Evolutionary conservation across 2,329 filamentous ascomycete genomes (phyloP).

Genomic region (Phoma herbarum): DNA sequence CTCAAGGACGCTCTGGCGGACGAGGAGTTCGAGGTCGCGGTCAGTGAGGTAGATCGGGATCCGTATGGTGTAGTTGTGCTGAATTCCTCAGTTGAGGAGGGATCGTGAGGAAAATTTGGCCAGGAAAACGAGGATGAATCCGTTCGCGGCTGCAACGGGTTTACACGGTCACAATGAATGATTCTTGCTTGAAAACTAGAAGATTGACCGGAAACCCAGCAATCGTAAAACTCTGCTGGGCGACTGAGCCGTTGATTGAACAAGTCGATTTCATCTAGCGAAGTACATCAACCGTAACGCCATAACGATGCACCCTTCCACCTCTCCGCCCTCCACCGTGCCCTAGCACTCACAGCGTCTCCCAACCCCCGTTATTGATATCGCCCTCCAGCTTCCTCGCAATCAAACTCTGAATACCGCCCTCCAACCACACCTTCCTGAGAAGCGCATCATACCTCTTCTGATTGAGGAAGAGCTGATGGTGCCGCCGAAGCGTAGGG

Average conservation of each 20-base stretch:
- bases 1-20: slow-evolving; percentile 61
- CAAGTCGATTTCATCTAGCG: not conserved
- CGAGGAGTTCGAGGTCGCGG: slow-evolving; percentile 68
- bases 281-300: not conserved
- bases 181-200: too few relatives aligned
- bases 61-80: slow-evolving; percentile 75
- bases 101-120: not conserved
- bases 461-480: slow-evolving; percentile 92
- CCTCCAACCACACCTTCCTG: slow-evolving; percentile 83
- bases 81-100: slow-evolving; percentile 20
- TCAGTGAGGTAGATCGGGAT: slow-evolving; percentile 84
- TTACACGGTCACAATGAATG: too few relatives aligned
- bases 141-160: too few relatives aligned
- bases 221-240: too few relatives aligned
- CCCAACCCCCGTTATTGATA: slow-evolving; percentile 97
- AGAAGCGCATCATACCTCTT: slow-evolving; percentile 90
- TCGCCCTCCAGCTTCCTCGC: slow-evolving; percentile 90
- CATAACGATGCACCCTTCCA: not conserved
- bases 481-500: slow-evolving; percentile 81
- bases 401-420: slow-evolving; percentile 88
- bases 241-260: not conserved
- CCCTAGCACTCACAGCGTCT: slow-evolving; percentile 63
- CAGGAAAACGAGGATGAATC: too few relatives aligned
- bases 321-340: not conserved
- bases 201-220: not conserved